Evolutionary conservation across 805 yeast species (phyloP), one percentile per base, ranked within the genome.

Genomic region (Lipomyces chichibuensis): DNA sequence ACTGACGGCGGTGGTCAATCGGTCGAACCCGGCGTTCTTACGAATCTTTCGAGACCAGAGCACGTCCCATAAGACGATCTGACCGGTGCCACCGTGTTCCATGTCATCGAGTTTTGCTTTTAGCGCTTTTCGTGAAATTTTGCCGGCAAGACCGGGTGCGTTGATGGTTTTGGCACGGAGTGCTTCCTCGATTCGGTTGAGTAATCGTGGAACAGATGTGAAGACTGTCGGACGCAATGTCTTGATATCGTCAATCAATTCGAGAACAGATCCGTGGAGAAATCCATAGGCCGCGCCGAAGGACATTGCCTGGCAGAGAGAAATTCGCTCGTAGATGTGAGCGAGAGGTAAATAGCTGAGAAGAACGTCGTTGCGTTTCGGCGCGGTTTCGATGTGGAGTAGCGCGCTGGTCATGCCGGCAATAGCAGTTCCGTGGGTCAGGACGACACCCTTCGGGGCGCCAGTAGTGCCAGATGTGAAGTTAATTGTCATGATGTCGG

Each of bases 391-490:
- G 29, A 63, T 35, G 32, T 54, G 65, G 52, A 49, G 7, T 17
- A 35, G 5, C 8, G 57, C 46, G 32, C 64, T 54, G 9, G 71
- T 51, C 60, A 67, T 23, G 0, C 63, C 72, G 13, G 72, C 72
- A 32, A 63, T 25, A 3, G 71, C 72, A 37, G 82, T 83, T 13
- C 78, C 77, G 62, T 88, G 91, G 5, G 84, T 79, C 57, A 84
- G 67, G 25, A 83, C 84, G 13, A 87, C 92, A 62, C 93, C 93
- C 77, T 89, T 88, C 53, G 93, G 93, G 23, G 82, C 76, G n/a
- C 92, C 92, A 1, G 92, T 88, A 2, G 93, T 88, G 43, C 93
- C 93, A 0, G 91, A 87, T 2, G 93, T 89, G 75, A 88, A 88
- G 6, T 88, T 85, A 60, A 89, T 84, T 20, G 92, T 87, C 74